phyloP scores from a whole-genome alignment of 129 eudicot species.

The Artemisia annua region DNA sequence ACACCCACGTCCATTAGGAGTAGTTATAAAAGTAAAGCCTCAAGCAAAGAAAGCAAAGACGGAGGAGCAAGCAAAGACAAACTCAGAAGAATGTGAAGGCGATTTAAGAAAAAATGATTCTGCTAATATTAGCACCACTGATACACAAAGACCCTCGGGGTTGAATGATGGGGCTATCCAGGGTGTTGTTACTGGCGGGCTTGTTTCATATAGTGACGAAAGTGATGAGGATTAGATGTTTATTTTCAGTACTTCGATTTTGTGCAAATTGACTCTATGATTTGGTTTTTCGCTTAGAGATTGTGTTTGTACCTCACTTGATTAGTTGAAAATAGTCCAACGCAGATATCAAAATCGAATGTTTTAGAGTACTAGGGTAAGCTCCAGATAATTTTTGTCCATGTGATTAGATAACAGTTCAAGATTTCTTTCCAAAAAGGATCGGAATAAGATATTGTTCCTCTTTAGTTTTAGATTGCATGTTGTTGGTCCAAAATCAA shows the following conservation, averaged over 20 bases:
- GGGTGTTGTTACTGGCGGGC: slow-evolving; percentile 38
- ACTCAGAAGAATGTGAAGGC: slow-evolving; percentile 27
- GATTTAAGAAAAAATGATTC: not conserved
- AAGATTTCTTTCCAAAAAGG: too few species aligned
- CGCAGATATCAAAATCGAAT: too few species aligned
- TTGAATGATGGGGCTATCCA: not conserved
- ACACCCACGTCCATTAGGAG: slow-evolving; percentile 42
- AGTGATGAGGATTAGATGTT: slow-evolving; percentile 57
- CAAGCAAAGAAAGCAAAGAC: slow-evolving; percentile 68
- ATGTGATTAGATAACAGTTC: too few species aligned
- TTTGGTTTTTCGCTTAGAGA: slow-evolving; percentile 3
- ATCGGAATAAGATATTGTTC: too few species aligned
- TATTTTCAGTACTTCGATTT: not conserved
- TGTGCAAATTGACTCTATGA: not conserved
- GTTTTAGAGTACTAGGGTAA: too few species aligned
- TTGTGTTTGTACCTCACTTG: not conserved
- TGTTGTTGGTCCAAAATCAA: not conserved
- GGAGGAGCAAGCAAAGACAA: slow-evolving; percentile 17
- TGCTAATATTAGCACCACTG: slow-evolving; percentile 3
- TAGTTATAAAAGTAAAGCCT: slow-evolving; percentile 74
- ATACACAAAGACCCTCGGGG: not conserved
- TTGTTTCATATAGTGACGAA: slow-evolving; percentile 86
- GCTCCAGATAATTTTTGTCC: too few species aligned
- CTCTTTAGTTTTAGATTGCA: too few species aligned
- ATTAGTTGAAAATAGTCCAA: too few species aligned